Evolutionary conservation across 352 stramenopile genomes (phyloP).

Genomic region (Pilasporangium apinafurcum): DNA sequence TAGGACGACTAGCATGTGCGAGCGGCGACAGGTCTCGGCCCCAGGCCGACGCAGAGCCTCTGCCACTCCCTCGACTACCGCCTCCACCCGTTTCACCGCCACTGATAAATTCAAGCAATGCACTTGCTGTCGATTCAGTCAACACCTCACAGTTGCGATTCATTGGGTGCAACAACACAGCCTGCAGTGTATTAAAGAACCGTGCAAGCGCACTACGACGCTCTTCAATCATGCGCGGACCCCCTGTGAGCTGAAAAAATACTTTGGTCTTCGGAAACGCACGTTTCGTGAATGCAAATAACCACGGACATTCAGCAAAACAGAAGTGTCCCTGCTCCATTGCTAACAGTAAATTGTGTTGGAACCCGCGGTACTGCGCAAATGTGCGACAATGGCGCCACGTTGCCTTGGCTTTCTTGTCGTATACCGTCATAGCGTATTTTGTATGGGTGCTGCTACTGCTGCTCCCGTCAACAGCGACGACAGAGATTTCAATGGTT

Average conservation of each 20-base stretch:
- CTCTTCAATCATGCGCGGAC: slow-evolving; percentile 17
- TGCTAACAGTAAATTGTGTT: slow-evolving; percentile 16
- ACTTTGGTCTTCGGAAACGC: slow-evolving; percentile 16
- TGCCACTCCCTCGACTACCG: too few relatives aligned
- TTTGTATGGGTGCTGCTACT: too few relatives aligned
- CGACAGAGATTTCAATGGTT: too few relatives aligned
- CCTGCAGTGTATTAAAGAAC: slow-evolving; percentile 32
- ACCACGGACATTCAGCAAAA: slow-evolving; percentile 37
- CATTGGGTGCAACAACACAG: slow-evolving; percentile 24
- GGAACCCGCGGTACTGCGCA: slow-evolving; percentile 29
- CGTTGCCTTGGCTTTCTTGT: slow-evolving; percentile 24
- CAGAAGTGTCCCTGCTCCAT: slow-evolving; percentile 32
- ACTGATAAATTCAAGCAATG: too few relatives aligned
- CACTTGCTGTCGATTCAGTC: too few relatives aligned
- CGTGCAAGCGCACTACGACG: slow-evolving; percentile 19
- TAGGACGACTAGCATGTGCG: not conserved
- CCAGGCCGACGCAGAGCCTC: too few relatives aligned
- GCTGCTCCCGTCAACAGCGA: too few relatives aligned
- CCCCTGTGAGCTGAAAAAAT: slow-evolving; percentile 18
- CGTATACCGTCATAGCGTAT: slow-evolving; percentile 31
- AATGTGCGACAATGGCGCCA: slow-evolving; percentile 28
- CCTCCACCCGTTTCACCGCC: too few relatives aligned
- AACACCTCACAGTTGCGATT: slow-evolving; percentile 34
- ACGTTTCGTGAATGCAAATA: slow-evolving; percentile 28
- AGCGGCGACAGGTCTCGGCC: slow-evolving; percentile 3